Base-by-base conservation (phyloP, 2,329 filamentous ascomycete genomes). In the Botryosphaeria dothidea region DNA sequence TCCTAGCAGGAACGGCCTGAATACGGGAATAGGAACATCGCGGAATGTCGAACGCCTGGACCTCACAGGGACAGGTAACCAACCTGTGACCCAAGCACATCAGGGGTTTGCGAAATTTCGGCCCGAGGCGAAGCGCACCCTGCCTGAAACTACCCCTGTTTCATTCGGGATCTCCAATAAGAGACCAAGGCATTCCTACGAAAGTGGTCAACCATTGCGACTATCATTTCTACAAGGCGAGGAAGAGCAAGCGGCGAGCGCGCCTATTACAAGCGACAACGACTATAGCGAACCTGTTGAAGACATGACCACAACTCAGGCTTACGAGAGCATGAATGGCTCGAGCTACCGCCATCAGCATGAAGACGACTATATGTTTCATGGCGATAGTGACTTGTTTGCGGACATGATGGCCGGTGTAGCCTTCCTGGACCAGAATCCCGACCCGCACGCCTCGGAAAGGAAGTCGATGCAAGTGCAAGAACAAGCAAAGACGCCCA, bases 101-200 rank as follows among this genome's bases (percentile, higher is more conserved):
- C 48, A 64, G 61, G 61, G 51, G 49, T 31, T 23, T 46, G 48
- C 43, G 36, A 46, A 64, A 54, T 49, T 54, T 54, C 48, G 61
- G 49, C 25, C 61, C 61, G 48, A 54, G 41, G 38, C 25, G 51
- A 64, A 64, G 61, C 61, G 38, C 27, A 21, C 48, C 38, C 48
- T 36, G 49, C 29, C 25, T 54, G 61, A 64, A 54, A 64, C 61
- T 38, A 46, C 61, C 51, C 61, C 61, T 64, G 61, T 64, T 64
- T 64, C 61, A 64, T 9, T 27, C 49, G 7, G 7, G 27, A 45
- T 54, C 38, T 45, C 49, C 48, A 52, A 54, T 54, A 64, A 64
- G 61, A 64, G 51, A 54, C 38, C 61, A 34, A 64, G 43, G 43
- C 38, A 45, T 41, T 54, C 61, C 49, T 64, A 56, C 49, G 51